Evolutionary conservation across 176 grass and related monocot species (phyloP).

Genomic region (Sorghum bicolor): DNA sequence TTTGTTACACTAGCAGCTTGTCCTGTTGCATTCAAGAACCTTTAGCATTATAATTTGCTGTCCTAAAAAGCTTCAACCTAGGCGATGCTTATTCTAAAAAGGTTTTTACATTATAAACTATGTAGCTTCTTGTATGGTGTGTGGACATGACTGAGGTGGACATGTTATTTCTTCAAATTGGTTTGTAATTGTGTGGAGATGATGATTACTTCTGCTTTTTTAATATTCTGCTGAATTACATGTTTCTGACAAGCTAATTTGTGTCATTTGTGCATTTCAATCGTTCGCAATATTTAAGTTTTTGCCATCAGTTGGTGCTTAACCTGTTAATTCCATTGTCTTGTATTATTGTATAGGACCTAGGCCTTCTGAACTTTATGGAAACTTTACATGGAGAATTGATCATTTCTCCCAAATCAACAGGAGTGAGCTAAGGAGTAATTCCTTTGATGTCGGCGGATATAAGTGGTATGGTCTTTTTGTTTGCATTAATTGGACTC

Average conservation of each 20-base stretch:
- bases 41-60: neutral
- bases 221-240: neutral
- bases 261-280: neutral
- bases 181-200: neutral
- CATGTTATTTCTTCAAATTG: slow-evolving; percentile 1
- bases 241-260: slow-evolving; percentile 12
- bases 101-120: neutral
- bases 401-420: slow-evolving; percentile 95
- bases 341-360: slow-evolving; percentile 58
- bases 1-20: neutral
- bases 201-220: slow-evolving; percentile 7
- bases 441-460: slow-evolving; percentile 89
- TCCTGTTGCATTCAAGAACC: neutral
- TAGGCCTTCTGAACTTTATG: slow-evolving; percentile 80
- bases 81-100: too few species aligned
- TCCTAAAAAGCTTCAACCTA: neutral
- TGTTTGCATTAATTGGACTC: neutral
- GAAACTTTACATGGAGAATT: slow-evolving; percentile 94
- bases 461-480: slow-evolving; percentile 76
- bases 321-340: slow-evolving; percentile 32
- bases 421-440: slow-evolving; percentile 83
- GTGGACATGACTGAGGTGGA: neutral
- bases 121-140: neutral
- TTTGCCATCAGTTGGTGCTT: slow-evolving; percentile 14
- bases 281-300: neutral